phyloP scores from a whole-genome alignment of 1,139 yeast genomes.

The Geotrichum bryndzae region DNA sequence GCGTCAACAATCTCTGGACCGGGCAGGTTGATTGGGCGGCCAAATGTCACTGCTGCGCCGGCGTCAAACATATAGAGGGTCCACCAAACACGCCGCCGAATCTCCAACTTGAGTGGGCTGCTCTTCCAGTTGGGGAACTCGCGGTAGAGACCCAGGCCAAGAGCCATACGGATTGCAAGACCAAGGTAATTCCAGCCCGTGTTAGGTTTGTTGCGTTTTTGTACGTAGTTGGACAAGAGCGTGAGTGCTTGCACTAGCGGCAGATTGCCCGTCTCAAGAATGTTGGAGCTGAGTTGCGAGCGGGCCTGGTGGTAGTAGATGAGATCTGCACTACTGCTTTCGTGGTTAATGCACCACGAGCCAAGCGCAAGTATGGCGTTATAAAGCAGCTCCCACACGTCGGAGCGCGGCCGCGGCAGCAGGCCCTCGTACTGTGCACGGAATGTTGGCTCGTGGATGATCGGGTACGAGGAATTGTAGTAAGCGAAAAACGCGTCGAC shows the following conservation, averaged over 20 bases:
- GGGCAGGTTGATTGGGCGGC: slow-evolving; percentile 59
- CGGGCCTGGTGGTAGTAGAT: slow-evolving; percentile 50
- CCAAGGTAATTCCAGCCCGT: slow-evolving; percentile 64
- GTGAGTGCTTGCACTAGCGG: slow-evolving; percentile 49
- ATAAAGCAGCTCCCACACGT: slow-evolving; percentile 47
- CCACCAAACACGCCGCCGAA: slow-evolving; percentile 35
- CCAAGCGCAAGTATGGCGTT: slow-evolving; percentile 56
- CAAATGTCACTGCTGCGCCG: slow-evolving; percentile 59
- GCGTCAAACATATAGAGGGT: slow-evolving; percentile 58
- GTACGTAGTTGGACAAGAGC: slow-evolving; percentile 52
- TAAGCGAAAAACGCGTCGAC: slow-evolving; percentile 46
- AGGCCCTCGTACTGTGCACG: slow-evolving; percentile 43
- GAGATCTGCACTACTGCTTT: slow-evolving; percentile 45
- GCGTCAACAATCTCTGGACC: slow-evolving; percentile 47
- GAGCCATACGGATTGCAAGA: slow-evolving; percentile 59
- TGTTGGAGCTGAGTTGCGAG: slow-evolving; percentile 30
- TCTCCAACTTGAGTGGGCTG: slow-evolving; percentile 31
- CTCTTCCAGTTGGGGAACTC: slow-evolving; percentile 40
- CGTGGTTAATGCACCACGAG: slow-evolving; percentile 51
- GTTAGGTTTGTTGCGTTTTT: slow-evolving; percentile 57
- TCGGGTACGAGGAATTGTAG: slow-evolving; percentile 57
- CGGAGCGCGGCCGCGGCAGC: slow-evolving; percentile 38
- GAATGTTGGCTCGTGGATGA: slow-evolving; percentile 51
- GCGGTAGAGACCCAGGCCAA: slow-evolving; percentile 58
- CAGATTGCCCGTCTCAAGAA: slow-evolving; percentile 48